Evolutionary conservation across 1,284 basidiomycete genomes (phyloP), one percentile per base, ranked within the genome.

Genomic region (Caloboletus inedulis): DNA sequence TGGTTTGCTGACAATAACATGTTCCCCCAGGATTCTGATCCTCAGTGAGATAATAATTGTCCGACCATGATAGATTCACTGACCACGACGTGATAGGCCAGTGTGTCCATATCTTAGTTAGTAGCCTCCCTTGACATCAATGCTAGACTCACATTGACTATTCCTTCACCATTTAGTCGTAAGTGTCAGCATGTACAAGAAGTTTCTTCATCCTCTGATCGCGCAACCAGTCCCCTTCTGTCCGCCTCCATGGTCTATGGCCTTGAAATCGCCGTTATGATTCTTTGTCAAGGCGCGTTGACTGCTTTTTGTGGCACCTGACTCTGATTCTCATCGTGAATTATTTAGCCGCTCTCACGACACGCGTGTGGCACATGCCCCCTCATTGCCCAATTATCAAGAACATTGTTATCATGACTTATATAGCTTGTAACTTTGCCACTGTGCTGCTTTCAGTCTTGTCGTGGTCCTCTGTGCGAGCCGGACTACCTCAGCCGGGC

Each of bases 331-430:
- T 29, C 12, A 23, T 9, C 7, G 13, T 4, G 3, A 42, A 34
- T 7, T 0, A n/a, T 16, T 39, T 33, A 62, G 61, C 46, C 14
- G 47, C 51, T 33, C 49, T 62, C 51, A 62, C 55, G 18, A 45
- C 47, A 40, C 61, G 64, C 4, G 51, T 63, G 23, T 62, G 64
- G 64, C 61, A 59, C 35, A 40, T 66, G 30, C 66, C 66, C n/a
- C 8, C 51, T 16, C 40, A 35, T 23, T 49, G 40, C 21, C 16
- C 25, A 4, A 4, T 31, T n/a, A 34, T 62, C 23, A 61, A 35
- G 34, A 5, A 30, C 1, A 37, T 58, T 31, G 62, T 41, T 19
- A 5, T 64, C 29, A 3, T 0, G 3, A 43, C 51, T 27, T 51
- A 45, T 31, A 9, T 50, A 10, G 3, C 30, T 7, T 42, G 31